A percentile compares a stretch with the other conserved stretches of the same genome.
phyloP scores from a whole-genome alignment of 805 yeast species.

The Jamesozyma hellenica region DNA sequence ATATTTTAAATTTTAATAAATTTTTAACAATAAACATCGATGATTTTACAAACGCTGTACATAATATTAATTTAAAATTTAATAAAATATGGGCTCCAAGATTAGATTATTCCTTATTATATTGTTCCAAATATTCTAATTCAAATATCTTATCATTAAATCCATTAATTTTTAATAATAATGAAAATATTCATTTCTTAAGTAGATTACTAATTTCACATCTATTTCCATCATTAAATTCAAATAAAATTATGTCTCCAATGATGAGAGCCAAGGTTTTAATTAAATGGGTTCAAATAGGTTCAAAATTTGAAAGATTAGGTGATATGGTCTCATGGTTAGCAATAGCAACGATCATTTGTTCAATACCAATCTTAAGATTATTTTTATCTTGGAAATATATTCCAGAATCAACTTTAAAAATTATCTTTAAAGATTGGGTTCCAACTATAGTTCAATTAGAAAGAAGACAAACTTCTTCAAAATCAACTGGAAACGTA shows the following conservation, averaged over 20 bases:
- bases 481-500: conserved; percentile 45
- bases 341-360: conserved; percentile 73
- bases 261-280: conserved; percentile 51
- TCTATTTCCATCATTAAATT: conserved; percentile 35
- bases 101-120: conserved; percentile 64
- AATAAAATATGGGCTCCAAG: conserved; percentile 69
- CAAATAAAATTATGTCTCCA: conserved; percentile 4
- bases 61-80: conserved; percentile 56
- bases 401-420: conserved; percentile 50
- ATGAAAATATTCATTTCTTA: conserved; percentile 61
- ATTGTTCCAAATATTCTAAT: conserved; percentile 34
- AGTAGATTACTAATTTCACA: conserved; percentile 64
- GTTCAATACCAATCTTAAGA: conserved; percentile 75
- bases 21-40: conserved; percentile 49
- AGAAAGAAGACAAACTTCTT: conserved; percentile 59
- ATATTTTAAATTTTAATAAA: conserved; percentile 30
- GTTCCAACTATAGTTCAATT: conserved; percentile 85
- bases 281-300: conserved; percentile 78
- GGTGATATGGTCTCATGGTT: conserved; percentile 96
- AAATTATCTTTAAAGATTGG: conserved; percentile 70
- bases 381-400: conserved; percentile 64
- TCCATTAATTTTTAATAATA: conserved; percentile 68
- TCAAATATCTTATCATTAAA: conserved; percentile 37
- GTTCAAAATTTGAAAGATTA: conserved; percentile 58
- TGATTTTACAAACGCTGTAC: conserved; percentile 52